phyloP scores from a whole-genome alignment of 2,329 filamentous ascomycete genomes.

The Cytospora paraplurivora region DNA sequence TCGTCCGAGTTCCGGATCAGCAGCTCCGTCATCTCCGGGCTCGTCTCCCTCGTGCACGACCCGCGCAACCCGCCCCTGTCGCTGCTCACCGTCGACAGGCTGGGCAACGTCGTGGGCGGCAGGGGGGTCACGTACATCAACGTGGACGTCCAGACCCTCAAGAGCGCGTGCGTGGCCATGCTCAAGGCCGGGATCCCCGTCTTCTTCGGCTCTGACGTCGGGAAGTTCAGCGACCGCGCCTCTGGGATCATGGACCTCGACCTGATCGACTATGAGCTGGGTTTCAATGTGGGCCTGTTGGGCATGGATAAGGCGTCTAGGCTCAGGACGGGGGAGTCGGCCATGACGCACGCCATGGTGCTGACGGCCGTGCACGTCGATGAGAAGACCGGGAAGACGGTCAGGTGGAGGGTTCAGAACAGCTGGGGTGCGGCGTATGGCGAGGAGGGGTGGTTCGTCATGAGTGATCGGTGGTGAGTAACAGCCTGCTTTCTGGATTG shows the following conservation, averaged over 20 bases:
- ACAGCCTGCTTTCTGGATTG: background rate
- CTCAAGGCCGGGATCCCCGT: conserved; percentile 76
- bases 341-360: conserved; percentile 94
- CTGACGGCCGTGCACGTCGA: conserved; percentile 83
- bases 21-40: conserved; percentile 62
- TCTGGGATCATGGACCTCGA: conserved; percentile 79
- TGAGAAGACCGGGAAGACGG: conserved; percentile 58
- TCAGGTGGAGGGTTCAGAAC: conserved; percentile 87
- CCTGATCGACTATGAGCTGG: conserved; percentile 77
- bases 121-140: conserved; percentile 80
- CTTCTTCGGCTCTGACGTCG: conserved; percentile 89
- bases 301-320: conserved; percentile 76
- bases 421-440: conserved; percentile 74
- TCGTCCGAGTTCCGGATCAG: conserved; percentile 61
- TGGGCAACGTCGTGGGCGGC: conserved; percentile 81
- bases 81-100: conserved; percentile 73
- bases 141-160: conserved; percentile 72
- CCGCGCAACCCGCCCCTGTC: conserved; percentile 74
- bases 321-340: conserved; percentile 71
- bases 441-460: conserved; percentile 83
- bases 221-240: conserved; percentile 70
- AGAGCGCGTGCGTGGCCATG: conserved; percentile 74
- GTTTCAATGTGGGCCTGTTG: conserved; percentile 76
- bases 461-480: conserved; percentile 70
- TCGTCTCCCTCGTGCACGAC: conserved; percentile 85